phyloP scores from a whole-genome alignment of 1,139 yeast species.

The Debaryomyces robertsiae region DNA sequence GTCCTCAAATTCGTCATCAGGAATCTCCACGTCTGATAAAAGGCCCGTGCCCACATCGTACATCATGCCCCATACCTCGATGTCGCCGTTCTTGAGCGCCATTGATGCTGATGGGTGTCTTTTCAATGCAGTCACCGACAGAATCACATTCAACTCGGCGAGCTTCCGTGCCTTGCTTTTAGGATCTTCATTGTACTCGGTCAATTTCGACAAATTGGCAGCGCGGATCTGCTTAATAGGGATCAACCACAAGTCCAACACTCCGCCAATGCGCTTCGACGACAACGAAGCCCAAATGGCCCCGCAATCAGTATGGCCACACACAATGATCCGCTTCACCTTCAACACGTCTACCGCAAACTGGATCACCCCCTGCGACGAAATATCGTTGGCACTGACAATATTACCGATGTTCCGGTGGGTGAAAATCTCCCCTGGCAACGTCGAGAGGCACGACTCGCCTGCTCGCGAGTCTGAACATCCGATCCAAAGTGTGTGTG shows the following conservation, averaged over 20 bases:
- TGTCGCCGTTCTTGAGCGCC: slow-evolving; percentile 70
- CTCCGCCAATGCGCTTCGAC: slow-evolving; percentile 70
- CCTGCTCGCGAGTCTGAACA: slow-evolving; percentile 94
- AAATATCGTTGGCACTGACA: slow-evolving; percentile 69
- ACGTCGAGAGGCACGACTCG: slow-evolving; percentile 73
- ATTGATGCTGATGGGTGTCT: slow-evolving; percentile 75
- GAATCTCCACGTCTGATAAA: slow-evolving; percentile 55
- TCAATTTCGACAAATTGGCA: slow-evolving; percentile 51
- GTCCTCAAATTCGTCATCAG: slow-evolving; percentile 54
- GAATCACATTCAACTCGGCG: slow-evolving; percentile 77
- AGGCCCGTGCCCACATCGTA: slow-evolving; percentile 85
- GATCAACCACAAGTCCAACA: slow-evolving; percentile 75
- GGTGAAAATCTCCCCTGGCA: slow-evolving; percentile 95
- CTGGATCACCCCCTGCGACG: slow-evolving; percentile 82
- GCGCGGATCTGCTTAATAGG: slow-evolving; percentile 74
- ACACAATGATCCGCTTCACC: slow-evolving; percentile 80
- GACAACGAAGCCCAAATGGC: slow-evolving; percentile 89
- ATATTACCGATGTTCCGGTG: slow-evolving; percentile 91
- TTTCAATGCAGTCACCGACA: slow-evolving; percentile 57
- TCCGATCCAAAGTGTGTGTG: slow-evolving; percentile 95
- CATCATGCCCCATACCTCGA: slow-evolving; percentile 86
- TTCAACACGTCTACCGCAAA: slow-evolving; percentile 87
- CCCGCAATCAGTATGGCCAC: slow-evolving; percentile 99
- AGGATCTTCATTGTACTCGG: slow-evolving; percentile 47
- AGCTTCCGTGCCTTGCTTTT: slow-evolving; percentile 62